A percentile compares a stretch with the other conserved stretches of the same genome.
phyloP scores from a whole-genome alignment of 2,329 filamentous ascomycete genomes.

The Corynespora cassiicola region DNA sequence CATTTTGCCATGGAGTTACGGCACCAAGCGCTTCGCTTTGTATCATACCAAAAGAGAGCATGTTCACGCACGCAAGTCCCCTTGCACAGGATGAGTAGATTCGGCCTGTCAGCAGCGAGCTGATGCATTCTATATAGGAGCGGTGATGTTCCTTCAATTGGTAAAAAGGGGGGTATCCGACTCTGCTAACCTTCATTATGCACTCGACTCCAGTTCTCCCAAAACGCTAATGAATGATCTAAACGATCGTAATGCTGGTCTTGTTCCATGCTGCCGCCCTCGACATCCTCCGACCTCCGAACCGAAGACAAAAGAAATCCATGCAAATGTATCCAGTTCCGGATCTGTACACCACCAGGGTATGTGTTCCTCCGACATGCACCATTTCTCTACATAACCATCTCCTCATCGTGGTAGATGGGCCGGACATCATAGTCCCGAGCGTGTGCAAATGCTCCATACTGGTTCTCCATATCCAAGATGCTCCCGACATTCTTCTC shows the following conservation, averaged over 20 bases:
- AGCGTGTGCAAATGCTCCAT: constrained; percentile 66
- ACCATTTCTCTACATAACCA: constrained; percentile 43
- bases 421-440: constrained; percentile 55
- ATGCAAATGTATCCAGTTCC: constrained; percentile 4
- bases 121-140: constrained; percentile 8
- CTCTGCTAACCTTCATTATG: constrained; percentile 7
- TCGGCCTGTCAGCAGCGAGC: not conserved
- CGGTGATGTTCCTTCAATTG: constrained; percentile 4
- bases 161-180: constrained; percentile 21
- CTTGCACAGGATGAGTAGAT: no score
- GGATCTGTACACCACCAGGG: not conserved
- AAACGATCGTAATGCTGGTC: constrained; percentile 1
- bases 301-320: constrained; percentile 5
- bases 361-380: not conserved
- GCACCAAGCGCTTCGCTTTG: constrained; percentile 12
- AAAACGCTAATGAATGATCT: not conserved
- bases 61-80: no score
- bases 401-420: constrained; percentile 44
- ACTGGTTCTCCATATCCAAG: constrained; percentile 70
- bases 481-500: constrained; percentile 53
- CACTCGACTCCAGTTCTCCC: no score
- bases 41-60: constrained; percentile 14
- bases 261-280: not conserved
- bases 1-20: constrained; percentile 19
- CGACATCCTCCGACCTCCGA: not conserved